Evolutionary conservation across 192 early-diverging fungal genomes (phyloP), one percentile per base, ranked within the genome.

Genomic region (Chytriomyces confervae): DNA sequence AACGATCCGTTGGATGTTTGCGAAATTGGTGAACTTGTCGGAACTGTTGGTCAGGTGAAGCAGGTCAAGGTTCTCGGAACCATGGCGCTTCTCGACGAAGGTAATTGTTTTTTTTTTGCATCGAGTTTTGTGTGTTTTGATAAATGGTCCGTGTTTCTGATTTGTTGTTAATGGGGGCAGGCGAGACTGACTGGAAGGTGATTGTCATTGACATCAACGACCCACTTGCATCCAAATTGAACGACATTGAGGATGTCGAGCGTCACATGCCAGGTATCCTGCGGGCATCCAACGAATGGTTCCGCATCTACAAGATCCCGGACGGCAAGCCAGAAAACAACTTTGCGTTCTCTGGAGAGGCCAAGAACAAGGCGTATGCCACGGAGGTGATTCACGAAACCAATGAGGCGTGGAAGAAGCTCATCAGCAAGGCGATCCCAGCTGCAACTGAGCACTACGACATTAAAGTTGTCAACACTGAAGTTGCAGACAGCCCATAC

Each of bases 241-340:
- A 98, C 87, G 93, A 99, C 82, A 94, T 99, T 85, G 97, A 98
- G 84, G 97, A 99, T 84, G 96, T 99, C 81, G 95, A 98, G 89
- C 94, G 92, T 77, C 94, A 96, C 87, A 88, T 97, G 79, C 97
- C 97, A 61, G 97, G 97, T 66, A 89, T 98, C 45, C 85, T 99
- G 68, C 92, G 94, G 63, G 97, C 97, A 50, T 97, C 95, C 62
- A 96, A 97, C 87, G 97, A 98, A 86, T 99, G 97, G 97, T 99
- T 99, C 96, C 93, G 96, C 83, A 97, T 97, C 89, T 98, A 99
- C 94, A 98, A 99, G 89, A 98, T 98, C 82, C 97, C 97, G 67
- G 97, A 99, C 90, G 97, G 96, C 79, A 98, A 98, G 92, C 95
- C 95, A 71, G 96, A 97, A 88, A 99, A 99, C 92, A 92, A 95